Conservation (phyloP, 2,329 filamentous ascomycete genomes). For the Septoria petroselini region DNA sequence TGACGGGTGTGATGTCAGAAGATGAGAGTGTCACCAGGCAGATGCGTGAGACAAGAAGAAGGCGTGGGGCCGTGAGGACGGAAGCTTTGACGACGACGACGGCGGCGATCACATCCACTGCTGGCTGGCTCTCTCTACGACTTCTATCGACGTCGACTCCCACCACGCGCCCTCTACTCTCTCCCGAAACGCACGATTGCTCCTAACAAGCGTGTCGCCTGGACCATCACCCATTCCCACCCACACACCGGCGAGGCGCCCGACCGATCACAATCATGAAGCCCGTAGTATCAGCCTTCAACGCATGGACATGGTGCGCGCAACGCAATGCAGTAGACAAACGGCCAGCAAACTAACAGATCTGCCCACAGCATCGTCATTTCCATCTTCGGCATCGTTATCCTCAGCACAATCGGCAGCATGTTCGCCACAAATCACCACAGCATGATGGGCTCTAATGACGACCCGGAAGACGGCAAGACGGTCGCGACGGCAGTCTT, state of each 20-base stretch:
- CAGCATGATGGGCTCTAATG: slow-evolving; percentile 72
- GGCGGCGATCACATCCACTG: not conserved
- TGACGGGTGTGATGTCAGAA: slow-evolving; percentile 3
- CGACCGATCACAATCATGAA: slow-evolving; percentile 65
- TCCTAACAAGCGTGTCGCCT: not conserved
- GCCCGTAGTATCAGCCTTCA: slow-evolving; percentile 84
- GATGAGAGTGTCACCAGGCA: slow-evolving; percentile 4
- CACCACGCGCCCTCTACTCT: not conserved
- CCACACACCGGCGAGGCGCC: slow-evolving; percentile 11
- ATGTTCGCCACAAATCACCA: slow-evolving; percentile 77
- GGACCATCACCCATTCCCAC: not conserved
- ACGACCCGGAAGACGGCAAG: slow-evolving; percentile 61
- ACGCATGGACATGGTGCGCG: slow-evolving; percentile 90
- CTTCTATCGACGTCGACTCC: not conserved
- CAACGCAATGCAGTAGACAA: not conserved
- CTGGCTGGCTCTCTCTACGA: too few species aligned
- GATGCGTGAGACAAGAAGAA: slow-evolving; percentile 7
- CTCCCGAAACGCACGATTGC: not conserved
- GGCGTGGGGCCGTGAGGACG: not conserved
- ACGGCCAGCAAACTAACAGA: slow-evolving; percentile 10
- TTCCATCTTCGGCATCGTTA: slow-evolving; percentile 62
- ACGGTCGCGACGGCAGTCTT: slow-evolving; percentile 84
- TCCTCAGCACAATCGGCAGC: slow-evolving; percentile 62
- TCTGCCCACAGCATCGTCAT: slow-evolving; percentile 62
- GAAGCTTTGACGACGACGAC: too few species aligned